Base-by-base conservation (phyloP, 177 flowering plant species). In the Vitis hybrid region DNA sequence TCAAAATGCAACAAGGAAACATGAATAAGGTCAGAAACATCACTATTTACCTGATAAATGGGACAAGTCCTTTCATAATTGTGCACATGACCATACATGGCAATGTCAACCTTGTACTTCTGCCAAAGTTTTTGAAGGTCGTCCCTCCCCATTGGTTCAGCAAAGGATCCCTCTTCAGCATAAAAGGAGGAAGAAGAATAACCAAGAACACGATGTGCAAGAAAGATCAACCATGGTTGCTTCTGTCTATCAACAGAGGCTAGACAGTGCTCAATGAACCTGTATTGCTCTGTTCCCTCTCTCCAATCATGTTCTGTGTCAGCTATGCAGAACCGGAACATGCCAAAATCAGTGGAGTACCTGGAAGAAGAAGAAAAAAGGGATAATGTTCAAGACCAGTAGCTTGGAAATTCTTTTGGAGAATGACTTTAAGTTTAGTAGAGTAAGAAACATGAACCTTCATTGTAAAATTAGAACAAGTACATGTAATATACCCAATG, bases 271-370 rank as follows among this genome's bases (percentile, higher is more conserved):
- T 92, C 93, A 65, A 92, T 89, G 77, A 92, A 90, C 60, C 85
- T 77, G 65, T 90, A 90, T 67, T 92, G 97, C 70, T 92, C 94
- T 5, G 90, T 76, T 66, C 95, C 97, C 61, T 86, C 92, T 78
- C 97, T 88, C 97, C 97, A 92, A 71, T 92, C 97, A 58, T 84
- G 92, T 71, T 92, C 97, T 11, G 98, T 89, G 77, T 93, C 90
- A 54, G 94, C 98, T 64, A 93, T 69, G 73, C 97, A 93, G 79
- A 93, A 93, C 10, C 87, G 82, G 83, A 93, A 93, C 97, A 93
- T 89, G 66, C 97, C 97, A 80, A 89, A 92, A 73, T 92, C 94
- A 15, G 90, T 91, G 10, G 89, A 76, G 66, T 93, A 93, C 97
- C 97, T 92, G 82, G 58, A 56, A 57, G 52, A 70, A 61, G n/a